A percentile compares a stretch with the other conserved stretches of the same genome.
Conservation (phyloP, 441 rosid genomes). For the Brassica hybrid region DNA sequence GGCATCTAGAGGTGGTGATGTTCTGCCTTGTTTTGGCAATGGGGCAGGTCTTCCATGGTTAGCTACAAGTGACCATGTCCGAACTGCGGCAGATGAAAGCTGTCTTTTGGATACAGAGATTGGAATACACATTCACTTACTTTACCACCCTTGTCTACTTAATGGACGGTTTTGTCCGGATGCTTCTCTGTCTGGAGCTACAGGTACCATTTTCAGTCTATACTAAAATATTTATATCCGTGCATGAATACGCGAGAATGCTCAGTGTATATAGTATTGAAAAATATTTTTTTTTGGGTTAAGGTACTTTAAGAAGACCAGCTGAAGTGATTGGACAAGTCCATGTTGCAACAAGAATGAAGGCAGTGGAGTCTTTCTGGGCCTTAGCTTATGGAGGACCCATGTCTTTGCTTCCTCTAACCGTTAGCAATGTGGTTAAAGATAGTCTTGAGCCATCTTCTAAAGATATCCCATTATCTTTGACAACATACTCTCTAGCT, state of each 20-base stretch:
- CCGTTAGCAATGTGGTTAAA: conserved; percentile 63
- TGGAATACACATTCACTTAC: conserved; percentile 76
- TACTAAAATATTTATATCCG: neutral
- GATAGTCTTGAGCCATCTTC: conserved; percentile 71
- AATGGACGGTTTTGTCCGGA: conserved; percentile 94
- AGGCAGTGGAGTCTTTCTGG: conserved; percentile 88
- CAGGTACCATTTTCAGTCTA: conserved; percentile 55
- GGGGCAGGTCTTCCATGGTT: conserved; percentile 96
- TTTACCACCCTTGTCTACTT: conserved; percentile 86
- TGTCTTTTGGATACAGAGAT: conserved; percentile 83
- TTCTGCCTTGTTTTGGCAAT: conserved; percentile 78
- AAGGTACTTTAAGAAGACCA: conserved; percentile 80
- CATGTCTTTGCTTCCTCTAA: conserved; percentile 85
- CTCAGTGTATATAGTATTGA: neutral
- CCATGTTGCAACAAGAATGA: conserved; percentile 81
- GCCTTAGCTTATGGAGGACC: conserved; percentile 96
- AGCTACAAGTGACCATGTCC: conserved; percentile 70
- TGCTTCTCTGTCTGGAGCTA: conserved; percentile 86
- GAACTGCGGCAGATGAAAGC: conserved; percentile 68
- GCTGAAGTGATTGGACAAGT: conserved; percentile 99
- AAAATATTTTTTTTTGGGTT: conserved; percentile 18
- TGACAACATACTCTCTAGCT: conserved; percentile 71
- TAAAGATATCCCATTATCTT: conserved; percentile 54
- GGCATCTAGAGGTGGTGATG: conserved; percentile 93
- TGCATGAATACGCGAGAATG: neutral